A percentile compares a stretch with the other conserved stretches of the same genome.
phyloP scores from a whole-genome alignment of 2,329 filamentous ascomycete species.

The Ophiobolus disseminans region DNA sequence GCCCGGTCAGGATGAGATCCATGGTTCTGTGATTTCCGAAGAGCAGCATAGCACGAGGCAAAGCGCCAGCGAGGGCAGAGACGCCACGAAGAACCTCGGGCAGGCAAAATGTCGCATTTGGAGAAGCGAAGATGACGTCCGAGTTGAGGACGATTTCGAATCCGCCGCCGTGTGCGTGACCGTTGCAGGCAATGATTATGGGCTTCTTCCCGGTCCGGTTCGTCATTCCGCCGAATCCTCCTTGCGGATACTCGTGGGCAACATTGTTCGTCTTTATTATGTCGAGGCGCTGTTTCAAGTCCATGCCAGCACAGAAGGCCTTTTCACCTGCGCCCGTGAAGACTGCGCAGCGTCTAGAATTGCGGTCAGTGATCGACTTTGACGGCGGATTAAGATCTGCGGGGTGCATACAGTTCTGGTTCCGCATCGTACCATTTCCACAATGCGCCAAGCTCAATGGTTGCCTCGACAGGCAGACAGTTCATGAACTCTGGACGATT shows the following conservation, averaged over 20 bases:
- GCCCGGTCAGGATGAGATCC: conserved; percentile 56
- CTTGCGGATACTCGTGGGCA: conserved; percentile 27
- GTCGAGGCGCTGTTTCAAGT: conserved; percentile 41
- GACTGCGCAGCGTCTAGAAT: conserved; percentile 31
- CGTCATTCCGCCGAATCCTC: conserved; percentile 31
- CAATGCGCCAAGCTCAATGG: conserved; percentile 54
- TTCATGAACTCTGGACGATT: conserved; percentile 55
- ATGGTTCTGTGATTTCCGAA: conserved; percentile 54
- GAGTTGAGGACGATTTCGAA: conserved; percentile 61
- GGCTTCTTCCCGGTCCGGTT: conserved; percentile 34
- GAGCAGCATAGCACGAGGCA: conserved; percentile 55
- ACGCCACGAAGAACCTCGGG: conserved; percentile 60
- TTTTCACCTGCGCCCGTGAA: conserved; percentile 57
- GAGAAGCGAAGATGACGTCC: conserved; percentile 59
- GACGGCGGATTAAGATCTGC: neutral
- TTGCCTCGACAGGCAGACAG: conserved; percentile 32
- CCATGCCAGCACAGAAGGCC: conserved; percentile 58
- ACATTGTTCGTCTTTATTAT: conserved; percentile 19
- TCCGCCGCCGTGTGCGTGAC: conserved; percentile 50
- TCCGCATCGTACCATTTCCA: conserved; percentile 60
- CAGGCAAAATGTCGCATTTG: conserved; percentile 56
- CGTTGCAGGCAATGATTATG: conserved; percentile 29
- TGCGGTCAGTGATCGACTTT: neutral
- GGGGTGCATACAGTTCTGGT: conserved; percentile 44
- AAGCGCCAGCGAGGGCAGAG: conserved; percentile 57